Evolutionary conservation across 2,329 filamentous ascomycete genomes (phyloP).

Genomic region (Botrytis tulipae): DNA sequence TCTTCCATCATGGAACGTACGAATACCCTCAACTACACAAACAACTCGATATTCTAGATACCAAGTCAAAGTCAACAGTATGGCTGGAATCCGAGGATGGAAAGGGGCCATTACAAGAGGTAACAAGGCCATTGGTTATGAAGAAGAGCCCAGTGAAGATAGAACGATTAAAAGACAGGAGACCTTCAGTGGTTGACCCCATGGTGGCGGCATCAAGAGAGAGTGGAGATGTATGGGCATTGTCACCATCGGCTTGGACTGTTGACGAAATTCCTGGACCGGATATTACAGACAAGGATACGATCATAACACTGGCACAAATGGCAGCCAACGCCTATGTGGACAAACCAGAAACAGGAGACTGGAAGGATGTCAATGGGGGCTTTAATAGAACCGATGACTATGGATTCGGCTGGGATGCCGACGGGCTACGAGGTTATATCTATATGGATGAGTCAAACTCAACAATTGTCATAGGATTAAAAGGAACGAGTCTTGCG

Average conservation of each 20-base stretch:
- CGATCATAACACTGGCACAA: conserved; percentile 77
- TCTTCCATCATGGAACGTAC: conserved; percentile 88
- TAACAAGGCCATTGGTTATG: conserved; percentile 54
- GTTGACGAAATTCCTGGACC: conserved; percentile 75
- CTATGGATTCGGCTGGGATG: conserved; percentile 90
- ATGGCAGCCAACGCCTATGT: conserved; percentile 93
- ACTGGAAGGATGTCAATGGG: conserved; percentile 79
- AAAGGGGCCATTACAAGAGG: conserved; percentile 45
- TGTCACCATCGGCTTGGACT: conserved; percentile 75
- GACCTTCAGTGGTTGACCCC: conserved; percentile 72
- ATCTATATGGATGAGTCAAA: conserved; percentile 87
- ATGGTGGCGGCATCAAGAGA: conserved; percentile 72
- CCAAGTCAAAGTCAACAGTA: conserved; percentile 51
- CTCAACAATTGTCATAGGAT: conserved; percentile 81
- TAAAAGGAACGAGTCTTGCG: conserved; percentile 88
- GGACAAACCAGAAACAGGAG: conserved; percentile 63
- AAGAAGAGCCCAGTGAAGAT: conserved; percentile 68
- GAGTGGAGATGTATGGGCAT: conserved; percentile 63
- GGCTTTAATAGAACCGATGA: conserved; percentile 81
- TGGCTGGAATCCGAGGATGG: conserved; percentile 62
- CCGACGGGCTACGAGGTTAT: conserved; percentile 85
- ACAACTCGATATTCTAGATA: conserved; percentile 65
- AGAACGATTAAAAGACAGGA: conserved; percentile 76
- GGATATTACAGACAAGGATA: conserved; percentile 81
- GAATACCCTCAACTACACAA: conserved; percentile 74